Evolutionary conservation across 139 green algal genomes (phyloP).

Genomic region (Coelastrella sp.): DNA sequence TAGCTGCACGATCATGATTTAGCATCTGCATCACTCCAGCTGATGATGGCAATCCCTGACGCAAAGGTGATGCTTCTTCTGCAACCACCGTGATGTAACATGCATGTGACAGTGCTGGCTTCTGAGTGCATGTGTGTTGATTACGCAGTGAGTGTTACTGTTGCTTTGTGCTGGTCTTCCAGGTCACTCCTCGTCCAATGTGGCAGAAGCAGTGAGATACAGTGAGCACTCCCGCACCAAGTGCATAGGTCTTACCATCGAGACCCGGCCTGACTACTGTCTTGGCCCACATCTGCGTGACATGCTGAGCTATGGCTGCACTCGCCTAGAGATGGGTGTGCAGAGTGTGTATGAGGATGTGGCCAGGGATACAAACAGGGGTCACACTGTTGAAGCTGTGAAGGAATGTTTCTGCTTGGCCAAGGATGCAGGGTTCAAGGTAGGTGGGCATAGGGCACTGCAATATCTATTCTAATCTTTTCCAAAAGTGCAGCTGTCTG

Average conservation of each 20-base stretch:
- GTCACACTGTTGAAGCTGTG: constrained; percentile 80
- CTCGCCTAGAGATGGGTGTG: constrained; percentile 93
- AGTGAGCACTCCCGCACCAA: constrained; percentile 82
- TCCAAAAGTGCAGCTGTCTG: not conserved
- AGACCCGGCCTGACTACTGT: constrained; percentile 97
- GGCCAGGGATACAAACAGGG: constrained; percentile 95
- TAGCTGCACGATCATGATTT: too few species aligned
- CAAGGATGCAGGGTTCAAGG: constrained; percentile 97
- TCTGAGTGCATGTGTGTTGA: too few species aligned
- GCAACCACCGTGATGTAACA: not conserved
- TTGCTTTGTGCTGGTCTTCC: constrained; percentile 8
- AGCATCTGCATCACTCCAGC: not conserved
- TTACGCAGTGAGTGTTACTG: too few species aligned
- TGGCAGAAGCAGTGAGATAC: constrained; percentile 53
- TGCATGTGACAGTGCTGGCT: too few species aligned
- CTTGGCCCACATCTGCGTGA: constrained; percentile 73
- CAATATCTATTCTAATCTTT: too few species aligned
- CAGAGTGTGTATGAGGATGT: constrained; percentile 92
- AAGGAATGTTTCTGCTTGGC: constrained; percentile 93
- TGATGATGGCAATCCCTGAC: too few species aligned
- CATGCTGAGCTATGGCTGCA: constrained; percentile 96
- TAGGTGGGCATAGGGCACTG: constrained; percentile 43
- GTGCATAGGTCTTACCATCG: constrained; percentile 98
- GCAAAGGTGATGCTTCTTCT: not conserved
- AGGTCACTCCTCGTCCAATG: constrained; percentile 33